Evolutionary conservation across 2,329 filamentous ascomycete species (phyloP).

Genomic region (Coniella vitis): DNA sequence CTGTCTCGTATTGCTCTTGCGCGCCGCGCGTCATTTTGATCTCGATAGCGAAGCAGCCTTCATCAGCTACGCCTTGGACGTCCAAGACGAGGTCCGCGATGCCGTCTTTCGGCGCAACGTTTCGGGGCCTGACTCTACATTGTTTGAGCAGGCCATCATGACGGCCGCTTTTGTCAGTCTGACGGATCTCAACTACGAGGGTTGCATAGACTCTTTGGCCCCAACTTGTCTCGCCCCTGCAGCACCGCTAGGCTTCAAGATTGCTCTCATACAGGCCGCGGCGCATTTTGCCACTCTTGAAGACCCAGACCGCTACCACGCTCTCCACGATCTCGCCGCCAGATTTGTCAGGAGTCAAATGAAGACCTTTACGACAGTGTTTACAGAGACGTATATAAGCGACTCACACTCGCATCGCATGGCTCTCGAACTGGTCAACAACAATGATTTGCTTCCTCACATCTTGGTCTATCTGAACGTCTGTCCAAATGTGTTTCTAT

Average conservation of each 20-base stretch:
- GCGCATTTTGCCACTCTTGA: conserved; percentile 53
- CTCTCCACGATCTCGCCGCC: conserved; percentile 48
- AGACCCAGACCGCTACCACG: conserved; percentile 41
- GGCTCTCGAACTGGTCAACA: conserved; percentile 31
- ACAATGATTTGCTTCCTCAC: conserved; percentile 39
- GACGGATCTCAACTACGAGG: conserved; percentile 53
- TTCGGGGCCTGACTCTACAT: conserved; percentile 37
- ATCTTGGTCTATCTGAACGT: conserved; percentile 53
- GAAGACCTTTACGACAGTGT: conserved; percentile 34
- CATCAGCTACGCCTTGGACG: conserved; percentile 61
- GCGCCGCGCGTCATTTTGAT: conserved; percentile 57
- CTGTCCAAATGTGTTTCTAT: conserved; percentile 43
- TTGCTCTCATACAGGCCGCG: conserved; percentile 56
- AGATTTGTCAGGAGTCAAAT: conserved; percentile 51
- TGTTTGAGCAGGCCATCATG: conserved; percentile 58
- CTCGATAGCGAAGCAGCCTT: conserved; percentile 56
- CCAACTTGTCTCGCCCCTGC: conserved; percentile 50
- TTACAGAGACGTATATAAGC: conserved; percentile 31
- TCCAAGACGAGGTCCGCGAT: conserved; percentile 62
- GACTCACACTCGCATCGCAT: conserved; percentile 35
- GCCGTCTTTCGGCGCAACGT: conserved; percentile 53
- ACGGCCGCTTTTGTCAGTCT: conserved; percentile 61
- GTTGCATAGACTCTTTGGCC: conserved; percentile 49
- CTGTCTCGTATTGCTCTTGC: conserved; percentile 56
- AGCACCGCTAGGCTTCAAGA: conserved; percentile 53